Evolutionary conservation across 352 stramenopile species (phyloP).

Genomic region (Globisporangium spinosum): DNA sequence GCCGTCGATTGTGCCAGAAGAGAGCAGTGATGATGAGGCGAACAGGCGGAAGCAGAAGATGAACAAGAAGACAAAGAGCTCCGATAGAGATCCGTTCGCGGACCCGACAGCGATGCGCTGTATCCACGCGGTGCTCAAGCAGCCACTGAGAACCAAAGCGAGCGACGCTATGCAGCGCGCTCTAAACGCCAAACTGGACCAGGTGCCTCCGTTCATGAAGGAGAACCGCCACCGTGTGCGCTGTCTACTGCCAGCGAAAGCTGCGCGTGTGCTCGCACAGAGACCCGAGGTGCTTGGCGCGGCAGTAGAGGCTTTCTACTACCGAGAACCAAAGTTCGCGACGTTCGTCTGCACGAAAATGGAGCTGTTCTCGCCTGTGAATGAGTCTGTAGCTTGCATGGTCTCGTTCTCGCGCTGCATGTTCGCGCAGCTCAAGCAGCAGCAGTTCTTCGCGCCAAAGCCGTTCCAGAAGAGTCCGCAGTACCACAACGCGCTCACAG

Average conservation of each 20-base stretch:
- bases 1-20: slow-evolving; percentile 25
- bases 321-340: slow-evolving; percentile 53
- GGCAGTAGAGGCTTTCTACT: slow-evolving; percentile 74
- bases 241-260: slow-evolving; percentile 40
- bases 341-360: slow-evolving; percentile 52
- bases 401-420: slow-evolving; percentile 78
- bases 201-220: slow-evolving; percentile 37
- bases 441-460: slow-evolving; percentile 65
- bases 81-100: neutral
- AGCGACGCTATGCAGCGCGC: slow-evolving; percentile 37
- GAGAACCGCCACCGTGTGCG: slow-evolving; percentile 49
- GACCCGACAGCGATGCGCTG: neutral
- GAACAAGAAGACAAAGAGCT: neutral
- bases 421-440: slow-evolving; percentile 81
- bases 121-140: slow-evolving; percentile 11
- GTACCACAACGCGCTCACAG: slow-evolving; percentile 23
- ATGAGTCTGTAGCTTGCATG: slow-evolving; percentile 19
- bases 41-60: neutral
- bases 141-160: slow-evolving; percentile 18
- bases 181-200: slow-evolving; percentile 33
- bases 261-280: slow-evolving; percentile 28
- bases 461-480: slow-evolving; percentile 30
- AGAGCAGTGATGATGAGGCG: slow-evolving; percentile 11
- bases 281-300: slow-evolving; percentile 34
- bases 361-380: slow-evolving; percentile 38